These are phyloP conservation scores for Zygnema circumcarinatum DNA, from an alignment of 139 green algal species.

Conservation along the genomic window DNA sequence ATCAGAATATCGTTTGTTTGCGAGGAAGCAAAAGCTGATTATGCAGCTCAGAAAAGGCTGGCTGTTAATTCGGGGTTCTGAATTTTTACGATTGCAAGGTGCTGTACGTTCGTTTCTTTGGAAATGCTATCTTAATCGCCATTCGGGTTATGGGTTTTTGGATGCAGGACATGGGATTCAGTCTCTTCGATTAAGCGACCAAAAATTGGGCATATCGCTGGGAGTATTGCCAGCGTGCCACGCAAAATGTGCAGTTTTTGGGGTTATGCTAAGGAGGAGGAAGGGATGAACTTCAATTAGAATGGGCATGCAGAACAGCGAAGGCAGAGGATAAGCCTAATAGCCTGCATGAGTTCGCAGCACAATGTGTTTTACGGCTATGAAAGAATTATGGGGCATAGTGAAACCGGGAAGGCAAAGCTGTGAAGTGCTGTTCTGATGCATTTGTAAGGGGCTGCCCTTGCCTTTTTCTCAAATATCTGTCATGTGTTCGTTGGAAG, in stretches of 20 bases:
- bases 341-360: too few species aligned
- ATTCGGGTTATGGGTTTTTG: background rate
- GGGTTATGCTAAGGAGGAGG: background rate
- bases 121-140: background rate
- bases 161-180: constrained; percentile 59
- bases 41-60: background rate
- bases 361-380: too few species aligned
- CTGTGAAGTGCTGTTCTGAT: too few species aligned
- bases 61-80: background rate
- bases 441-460: too few species aligned
- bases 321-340: too few species aligned
- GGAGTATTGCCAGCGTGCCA: background rate
- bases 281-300: constrained; percentile 5
- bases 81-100: background rate
- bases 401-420: too few species aligned
- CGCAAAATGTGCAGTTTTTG: constrained; percentile 5
- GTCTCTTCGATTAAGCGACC: constrained; percentile 53
- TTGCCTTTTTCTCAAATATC: too few species aligned
- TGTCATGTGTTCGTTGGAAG: too few species aligned
- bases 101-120: background rate
- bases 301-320: too few species aligned
- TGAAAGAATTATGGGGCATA: too few species aligned
- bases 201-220: background rate
- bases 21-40: too few species aligned
- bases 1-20: too few species aligned